Conservation (phyloP, 2,329 filamentous ascomycete species). For the Curvularia hawaiiensis region DNA sequence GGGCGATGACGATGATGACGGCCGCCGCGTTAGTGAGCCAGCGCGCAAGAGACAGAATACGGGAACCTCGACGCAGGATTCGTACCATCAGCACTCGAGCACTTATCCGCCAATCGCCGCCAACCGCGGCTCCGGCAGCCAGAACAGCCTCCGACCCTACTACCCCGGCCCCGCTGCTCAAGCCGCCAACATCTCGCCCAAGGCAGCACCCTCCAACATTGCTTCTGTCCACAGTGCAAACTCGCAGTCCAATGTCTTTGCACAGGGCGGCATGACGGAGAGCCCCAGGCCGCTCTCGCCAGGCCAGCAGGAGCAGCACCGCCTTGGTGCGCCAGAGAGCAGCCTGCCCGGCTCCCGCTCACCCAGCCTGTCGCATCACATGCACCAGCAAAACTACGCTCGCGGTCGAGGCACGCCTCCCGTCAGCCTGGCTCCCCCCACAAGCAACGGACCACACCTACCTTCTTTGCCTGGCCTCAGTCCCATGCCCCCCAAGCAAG, state of each 20-base stretch:
- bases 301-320: constrained; percentile 58
- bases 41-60: constrained; percentile 72
- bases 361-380: constrained; percentile 68
- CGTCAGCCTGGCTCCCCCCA: constrained; percentile 48
- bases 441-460: constrained; percentile 51
- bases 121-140: constrained; percentile 34
- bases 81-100: constrained; percentile 70
- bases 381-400: constrained; percentile 66
- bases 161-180: constrained; percentile 45
- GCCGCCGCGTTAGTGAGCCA: constrained; percentile 70
- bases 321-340: constrained; percentile 59
- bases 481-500: constrained; percentile 40
- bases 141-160: constrained; percentile 41
- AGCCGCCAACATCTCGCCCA: constrained; percentile 48
- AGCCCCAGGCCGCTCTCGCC: constrained; percentile 85
- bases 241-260: constrained; percentile 64
- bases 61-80: constrained; percentile 58
- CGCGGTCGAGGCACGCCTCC: constrained; percentile 64
- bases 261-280: constrained; percentile 76
- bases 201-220: constrained; percentile 45
- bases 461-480: constrained; percentile 51
- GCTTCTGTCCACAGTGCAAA: constrained; percentile 44
- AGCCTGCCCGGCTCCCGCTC: constrained; percentile 63
- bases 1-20: constrained; percentile 56
- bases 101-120: constrained; percentile 76